Conservation (phyloP, 495 filamentous ascomycete species). For the Diplogelasinospora grovesii region DNA sequence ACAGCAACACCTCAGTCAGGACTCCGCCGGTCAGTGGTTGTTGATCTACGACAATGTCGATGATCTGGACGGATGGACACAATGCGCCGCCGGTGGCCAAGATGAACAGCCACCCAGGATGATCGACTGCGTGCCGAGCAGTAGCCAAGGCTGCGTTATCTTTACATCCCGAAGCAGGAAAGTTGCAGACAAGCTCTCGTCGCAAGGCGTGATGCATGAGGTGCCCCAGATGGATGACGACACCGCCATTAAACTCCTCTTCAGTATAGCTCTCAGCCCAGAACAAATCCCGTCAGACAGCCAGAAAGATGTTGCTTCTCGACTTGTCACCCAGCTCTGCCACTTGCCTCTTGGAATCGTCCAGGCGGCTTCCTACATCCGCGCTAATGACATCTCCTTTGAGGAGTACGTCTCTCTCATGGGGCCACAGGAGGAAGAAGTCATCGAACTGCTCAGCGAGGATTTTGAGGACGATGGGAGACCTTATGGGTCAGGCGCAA, state of each 20-base stretch:
- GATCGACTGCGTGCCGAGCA: no score
- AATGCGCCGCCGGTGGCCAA: no score
- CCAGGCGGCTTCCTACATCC: constrained; percentile 42
- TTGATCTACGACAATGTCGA: no score
- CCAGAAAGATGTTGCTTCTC: constrained; percentile 5
- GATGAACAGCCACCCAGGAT: no score
- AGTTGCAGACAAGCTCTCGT: no score
- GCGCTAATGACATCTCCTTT: constrained; percentile 20
- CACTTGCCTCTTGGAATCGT: constrained; percentile 41
- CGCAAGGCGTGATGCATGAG: no score
- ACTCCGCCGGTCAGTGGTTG: constrained; percentile 22
- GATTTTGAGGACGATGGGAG: constrained; percentile 14
- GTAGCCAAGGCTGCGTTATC: no score
- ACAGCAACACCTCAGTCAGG: constrained; percentile 24
- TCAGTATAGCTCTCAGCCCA: no score
- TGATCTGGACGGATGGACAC: no score
- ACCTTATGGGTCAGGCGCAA: constrained; percentile 18
- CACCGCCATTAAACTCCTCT: constrained; percentile 16
- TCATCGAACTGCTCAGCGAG: constrained; percentile 17
- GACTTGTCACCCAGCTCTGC: constrained; percentile 32
- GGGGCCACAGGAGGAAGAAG: constrained; percentile 7
- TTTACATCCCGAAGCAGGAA: no score
- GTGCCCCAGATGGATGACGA: constrained; percentile 28
- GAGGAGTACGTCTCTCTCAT: constrained; percentile 24
- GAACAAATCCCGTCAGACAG: no score